Evolutionary conservation across 495 filamentous ascomycete species (phyloP).

Genomic region (Pyronema omphalodes): DNA sequence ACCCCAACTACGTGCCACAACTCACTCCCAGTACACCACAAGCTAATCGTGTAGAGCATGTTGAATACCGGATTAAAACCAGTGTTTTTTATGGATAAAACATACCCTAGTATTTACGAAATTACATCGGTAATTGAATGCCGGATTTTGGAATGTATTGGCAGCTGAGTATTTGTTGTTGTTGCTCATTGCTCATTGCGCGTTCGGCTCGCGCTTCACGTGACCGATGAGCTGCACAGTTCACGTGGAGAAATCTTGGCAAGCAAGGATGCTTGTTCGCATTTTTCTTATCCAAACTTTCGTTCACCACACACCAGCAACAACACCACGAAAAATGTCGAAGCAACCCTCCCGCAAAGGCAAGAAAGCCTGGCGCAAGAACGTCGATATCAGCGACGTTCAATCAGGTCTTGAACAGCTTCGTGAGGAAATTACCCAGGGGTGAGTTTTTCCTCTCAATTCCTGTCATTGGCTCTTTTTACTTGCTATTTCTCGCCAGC

Average conservation of each 20-base stretch:
- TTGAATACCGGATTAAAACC: too few species aligned
- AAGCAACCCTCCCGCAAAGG: constrained; percentile 89
- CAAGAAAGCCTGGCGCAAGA: constrained; percentile 97
- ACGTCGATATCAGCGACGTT: constrained; percentile 79
- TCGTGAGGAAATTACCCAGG: constrained; percentile 74
- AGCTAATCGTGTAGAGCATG: too few species aligned
- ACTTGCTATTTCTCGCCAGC: not conserved
- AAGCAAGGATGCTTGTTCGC: not conserved
- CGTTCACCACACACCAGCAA: not conserved
- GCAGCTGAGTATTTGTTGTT: too few species aligned
- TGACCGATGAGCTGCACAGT: too few species aligned
- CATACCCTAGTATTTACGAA: too few species aligned
- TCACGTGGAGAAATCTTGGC: not conserved
- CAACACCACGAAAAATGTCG: constrained; percentile 18
- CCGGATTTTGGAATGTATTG: too few species aligned
- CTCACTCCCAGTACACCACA: too few species aligned
- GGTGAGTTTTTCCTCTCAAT: constrained; percentile 33
- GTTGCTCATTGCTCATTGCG: too few species aligned
- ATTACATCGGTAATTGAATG: too few species aligned
- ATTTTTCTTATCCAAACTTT: not conserved
- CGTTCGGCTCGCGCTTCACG: too few species aligned
- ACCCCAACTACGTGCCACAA: too few species aligned
- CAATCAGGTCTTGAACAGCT: constrained; percentile 63
- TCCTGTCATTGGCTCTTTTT: not conserved
- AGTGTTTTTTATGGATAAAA: too few species aligned